Evolutionary conservation across 495 filamentous ascomycete species (phyloP), one percentile per base, ranked within the genome.

Genomic region (Platismatia glauca): DNA sequence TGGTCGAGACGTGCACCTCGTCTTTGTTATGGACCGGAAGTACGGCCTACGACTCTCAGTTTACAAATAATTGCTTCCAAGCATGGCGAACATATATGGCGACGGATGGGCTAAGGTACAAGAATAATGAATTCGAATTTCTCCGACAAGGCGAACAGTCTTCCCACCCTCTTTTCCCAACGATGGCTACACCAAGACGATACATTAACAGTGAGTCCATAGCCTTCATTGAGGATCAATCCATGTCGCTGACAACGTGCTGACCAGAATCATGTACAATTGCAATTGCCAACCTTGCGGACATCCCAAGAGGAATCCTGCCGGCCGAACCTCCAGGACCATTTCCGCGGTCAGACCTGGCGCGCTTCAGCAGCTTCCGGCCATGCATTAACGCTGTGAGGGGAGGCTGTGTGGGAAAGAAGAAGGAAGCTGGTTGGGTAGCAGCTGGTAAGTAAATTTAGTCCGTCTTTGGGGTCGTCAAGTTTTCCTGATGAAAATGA

Each of bases 271-370:
- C 52, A 39, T 62, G 60, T 55, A 62, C 60, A 22, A 33, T 52
- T 39, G 60, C 52, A 9, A 44, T 62, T n/a, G 60, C 50, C 20
- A 62, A 31, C 22, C 18, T 62, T 35, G 38, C 37, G 38, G 60
- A 62, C 27, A 46, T 62, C 4, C 60, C 52, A 37, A 8, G 13
- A 5, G 60, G 48, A 7, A 4, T 43, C 5, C 39, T 62, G 29
- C 60, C 60, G 29, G 24, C 7, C 27, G 50, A 41, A 34, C 52
- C 60, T 34, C 24, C 37, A 22, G 52, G 60, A 44, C 38, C 52
- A 5, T 62, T 55, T 56, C 60, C 50, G 18, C 15, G 38, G 20
- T 55, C 50, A 41, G 60, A 56, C 24, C 37, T 56, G 46, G 18
- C 18, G 6, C 0, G 15, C 12, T 62, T n/a, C 7, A 20, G 1